Base-by-base conservation (phyloP, 805 yeast genomes). In the Candida orba region DNA sequence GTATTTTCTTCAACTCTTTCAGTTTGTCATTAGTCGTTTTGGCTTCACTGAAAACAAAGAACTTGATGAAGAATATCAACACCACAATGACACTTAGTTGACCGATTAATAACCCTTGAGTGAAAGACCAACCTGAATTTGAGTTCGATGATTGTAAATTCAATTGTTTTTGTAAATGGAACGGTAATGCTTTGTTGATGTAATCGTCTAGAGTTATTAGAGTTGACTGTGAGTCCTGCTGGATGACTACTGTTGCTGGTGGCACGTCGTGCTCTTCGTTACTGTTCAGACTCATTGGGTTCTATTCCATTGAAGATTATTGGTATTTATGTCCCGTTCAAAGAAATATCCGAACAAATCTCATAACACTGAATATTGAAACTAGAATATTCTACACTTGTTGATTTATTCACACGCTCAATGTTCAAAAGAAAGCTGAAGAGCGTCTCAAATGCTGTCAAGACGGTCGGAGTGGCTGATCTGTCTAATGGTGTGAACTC, bases 41-140 rank as follows among this genome's bases (percentile, higher is more conserved):
- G 1, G 78, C 67, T 42, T 84, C 93, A 39, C 86, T 79, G 57
- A 85, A 85, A 0, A 85, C 81, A 55, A 85, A 85, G 61, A 83
- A 84, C 62, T 79, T 79, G 47, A 84, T 76, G 57, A 85, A 83
- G 30, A 83, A 71, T 4, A 75, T 71, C 33, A 84, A 62, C 12
- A 82, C 69, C 1, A 82, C 51, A 36, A 85, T 74, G 10, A 85
- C 88, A 52, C 87, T 80, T 14, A 82, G 52, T 56, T 85, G 93
- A 0, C 95, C 95, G 2, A 84, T 47, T 2, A 84, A 65, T 13
- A 85, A 67, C 2, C 95, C 95, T 51, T 83, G 86, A 0, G 88
- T 78, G 54, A 85, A 85, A n/a, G 84, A 75, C 84, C 86, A 79
- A n/a, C 32, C 40, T 4, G 65, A 52, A 13, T 39, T 24, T 4